Evolutionary conservation across 2,329 filamentous ascomycete species (phyloP), one percentile per base, ranked within the genome.

Genomic region (Ophiocordyceps unilateralis): DNA sequence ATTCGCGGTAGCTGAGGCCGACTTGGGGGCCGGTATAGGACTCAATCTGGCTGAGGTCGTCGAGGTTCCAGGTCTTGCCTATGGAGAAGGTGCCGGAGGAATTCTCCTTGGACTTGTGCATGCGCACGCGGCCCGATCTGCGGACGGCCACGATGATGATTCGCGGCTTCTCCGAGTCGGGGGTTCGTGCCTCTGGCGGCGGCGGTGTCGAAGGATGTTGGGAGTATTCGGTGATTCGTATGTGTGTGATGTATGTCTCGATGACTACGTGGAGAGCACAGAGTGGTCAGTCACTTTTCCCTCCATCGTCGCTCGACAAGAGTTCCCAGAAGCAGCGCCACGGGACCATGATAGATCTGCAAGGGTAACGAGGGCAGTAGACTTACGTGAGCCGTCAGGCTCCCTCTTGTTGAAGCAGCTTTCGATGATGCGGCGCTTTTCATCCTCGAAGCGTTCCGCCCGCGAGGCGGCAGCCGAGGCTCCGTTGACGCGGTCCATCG

Each of bases 51-150:
- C 75, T 74, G 41, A 98, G 67, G 57, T 98, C 91, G 61, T 96
- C 89, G 51, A 98, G 74, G 58, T 88, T 83, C 91, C 91, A 98
- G 4, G 91, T 94, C 66, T 98, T 98, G 50, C 91, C 91, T 51
- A 98, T 94, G 19, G 89, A 96, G 61, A 95, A 98, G 21, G 84
- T 78, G 44, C 87, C 87, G 59, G 94, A 95, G 44, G 75, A 70
- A 59, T 98, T 98, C 65, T 98, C 91, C 53, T 93, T 81, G 45
- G 87, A 89, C 63, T 98, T 98, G 69, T 98, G 91, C 67, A 98
- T 78, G 55, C 88, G 83, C 41, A 98, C 89, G 46, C 87, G 75
- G 44, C 89, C 91, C 2, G 89, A 94, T 55, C 86, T 91, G 47
- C 86, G 78, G 46, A 98, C 91, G 11, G 89, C 83, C 50, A 98